Percentiles rank a stretch among this genome's conserved stretches.
Conservation (phyloP, 345 rosid genomes). For the Nephelium lappaceum region DNA sequence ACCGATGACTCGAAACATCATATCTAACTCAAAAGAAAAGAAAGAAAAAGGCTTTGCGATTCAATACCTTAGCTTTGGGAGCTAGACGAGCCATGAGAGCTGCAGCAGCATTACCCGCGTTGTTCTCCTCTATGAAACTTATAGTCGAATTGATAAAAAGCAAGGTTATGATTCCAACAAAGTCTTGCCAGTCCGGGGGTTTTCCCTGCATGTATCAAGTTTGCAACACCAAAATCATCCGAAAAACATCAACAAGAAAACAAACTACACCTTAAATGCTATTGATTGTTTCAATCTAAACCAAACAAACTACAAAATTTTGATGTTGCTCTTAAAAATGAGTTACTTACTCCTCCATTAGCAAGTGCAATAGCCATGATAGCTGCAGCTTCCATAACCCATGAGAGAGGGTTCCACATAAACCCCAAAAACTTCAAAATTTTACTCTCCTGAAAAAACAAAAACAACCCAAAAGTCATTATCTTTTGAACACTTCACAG, state of each 20-base stretch:
- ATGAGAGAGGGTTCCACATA: conserved; percentile 80
- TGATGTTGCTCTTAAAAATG: not conserved
- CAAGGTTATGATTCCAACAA: conserved; percentile 60
- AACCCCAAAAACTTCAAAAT: conserved; percentile 61
- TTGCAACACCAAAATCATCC: not conserved
- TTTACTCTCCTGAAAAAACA: conserved; percentile 54
- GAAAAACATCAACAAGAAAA: not conserved
- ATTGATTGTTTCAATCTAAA: too few relatives aligned
- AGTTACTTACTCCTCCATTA: conserved; percentile 60
- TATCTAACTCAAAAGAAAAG: not conserved
- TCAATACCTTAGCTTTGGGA: conserved; percentile 58
- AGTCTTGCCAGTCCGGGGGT: conserved; percentile 76
- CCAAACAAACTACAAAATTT: not conserved
- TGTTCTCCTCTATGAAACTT: conserved; percentile 71
- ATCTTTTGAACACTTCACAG: not conserved
- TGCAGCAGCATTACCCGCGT: conserved; percentile 71
- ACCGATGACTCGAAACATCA: not conserved
- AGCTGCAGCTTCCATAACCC: conserved; percentile 85
- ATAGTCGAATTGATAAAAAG: conserved; percentile 66
- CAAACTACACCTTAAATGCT: not conserved
- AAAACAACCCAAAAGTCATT: not conserved
- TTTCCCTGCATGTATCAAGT: conserved; percentile 43
- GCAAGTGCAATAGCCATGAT: conserved; percentile 80
- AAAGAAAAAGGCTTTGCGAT: not conserved
- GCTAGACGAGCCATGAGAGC: conserved; percentile 71